Percentiles rank a stretch among this genome's conserved stretches.
Conservation (phyloP, 768 basidiomycete genomes). For the Hygrophoropsis aurantiaca region DNA sequence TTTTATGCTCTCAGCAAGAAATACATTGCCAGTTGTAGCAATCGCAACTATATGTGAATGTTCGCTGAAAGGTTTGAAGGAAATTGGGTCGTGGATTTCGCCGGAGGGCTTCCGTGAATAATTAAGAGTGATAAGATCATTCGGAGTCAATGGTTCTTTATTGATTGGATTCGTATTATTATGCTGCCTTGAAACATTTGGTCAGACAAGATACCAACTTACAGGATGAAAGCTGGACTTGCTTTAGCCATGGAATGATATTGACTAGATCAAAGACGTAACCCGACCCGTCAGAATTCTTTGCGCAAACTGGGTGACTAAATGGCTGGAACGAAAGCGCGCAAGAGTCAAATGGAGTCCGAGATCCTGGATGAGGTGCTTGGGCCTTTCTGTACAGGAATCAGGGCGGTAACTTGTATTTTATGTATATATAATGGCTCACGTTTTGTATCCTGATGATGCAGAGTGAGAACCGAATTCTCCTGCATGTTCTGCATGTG, state of each 20-base stretch:
- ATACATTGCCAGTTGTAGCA: conserved; percentile 89
- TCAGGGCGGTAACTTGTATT: conserved; percentile 11
- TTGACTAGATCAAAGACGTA: conserved; percentile 86
- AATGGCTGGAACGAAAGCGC: conserved; percentile 91
- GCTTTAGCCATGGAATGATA: conserved; percentile 95
- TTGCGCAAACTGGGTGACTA: conserved; percentile 82
- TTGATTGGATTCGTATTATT: conserved; percentile 79
- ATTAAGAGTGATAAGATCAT: conserved; percentile 75
- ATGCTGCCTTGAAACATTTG: conserved; percentile 57
- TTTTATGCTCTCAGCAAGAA: conserved; percentile 86
- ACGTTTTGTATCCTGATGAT: conserved; percentile 73
- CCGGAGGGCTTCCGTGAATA: conserved; percentile 84
- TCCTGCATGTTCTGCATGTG: conserved; percentile 85
- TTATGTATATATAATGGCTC: conserved; percentile 33
- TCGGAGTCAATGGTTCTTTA: conserved; percentile 65
- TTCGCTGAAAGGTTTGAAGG: conserved; percentile 95
- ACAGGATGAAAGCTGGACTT: conserved; percentile 24
- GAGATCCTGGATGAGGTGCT: conserved; percentile 60
- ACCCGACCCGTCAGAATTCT: conserved; percentile 79
- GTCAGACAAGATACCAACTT: conserved; percentile 9
- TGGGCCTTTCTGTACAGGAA: conserved; percentile 56
- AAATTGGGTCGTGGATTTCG: conserved; percentile 93
- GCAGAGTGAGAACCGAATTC: conserved; percentile 79
- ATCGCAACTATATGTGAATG: conserved; percentile 95
- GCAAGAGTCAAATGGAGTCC: conserved; percentile 89